phyloP scores from a whole-genome alignment of 257 asterid species.

The Solanum pimpinellifolium region DNA sequence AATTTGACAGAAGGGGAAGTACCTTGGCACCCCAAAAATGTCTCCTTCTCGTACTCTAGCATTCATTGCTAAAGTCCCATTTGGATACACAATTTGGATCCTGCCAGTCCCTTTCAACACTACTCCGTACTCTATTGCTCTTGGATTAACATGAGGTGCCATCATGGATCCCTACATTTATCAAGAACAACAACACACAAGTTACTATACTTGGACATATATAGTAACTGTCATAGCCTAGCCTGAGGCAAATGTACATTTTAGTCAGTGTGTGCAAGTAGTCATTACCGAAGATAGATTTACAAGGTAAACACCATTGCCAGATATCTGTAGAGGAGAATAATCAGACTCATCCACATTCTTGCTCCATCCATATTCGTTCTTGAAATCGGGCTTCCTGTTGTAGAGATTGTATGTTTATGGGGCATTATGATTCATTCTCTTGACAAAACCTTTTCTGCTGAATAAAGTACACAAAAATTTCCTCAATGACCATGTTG shows the following conservation, averaged over 20 bases:
- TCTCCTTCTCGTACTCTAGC: constrained; percentile 60
- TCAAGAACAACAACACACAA: not conserved
- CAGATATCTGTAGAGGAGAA: constrained; percentile 35
- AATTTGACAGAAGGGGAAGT: constrained; percentile 81
- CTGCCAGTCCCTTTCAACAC: constrained; percentile 54
- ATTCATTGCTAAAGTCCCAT: constrained; percentile 71
- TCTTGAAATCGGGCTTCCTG: constrained; percentile 42
- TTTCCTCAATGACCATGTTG: constrained; percentile 21
- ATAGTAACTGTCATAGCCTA: too few species aligned
- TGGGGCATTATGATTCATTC: constrained; percentile 17
- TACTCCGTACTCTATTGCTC: constrained; percentile 61
- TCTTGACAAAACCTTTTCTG: not conserved
- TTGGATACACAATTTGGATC: constrained; percentile 53
- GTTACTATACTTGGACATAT: not conserved
- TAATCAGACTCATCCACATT: constrained; percentile 54
- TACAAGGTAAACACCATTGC: constrained; percentile 32
- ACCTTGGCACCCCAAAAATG: constrained; percentile 67
- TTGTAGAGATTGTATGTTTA: constrained; percentile 55
- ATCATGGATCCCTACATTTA: constrained; percentile 72
- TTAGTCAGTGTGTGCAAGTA: not conserved
- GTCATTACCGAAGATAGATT: constrained; percentile 48
- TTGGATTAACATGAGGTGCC: constrained; percentile 88
- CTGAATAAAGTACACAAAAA: constrained; percentile 8
- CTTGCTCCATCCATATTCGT: constrained; percentile 65
- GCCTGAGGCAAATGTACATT: not conserved